These are phyloP conservation scores for Termitomyces sp. DNA, from an alignment of 768 basidiomycete genomes.

Conservation along the genomic window DNA sequence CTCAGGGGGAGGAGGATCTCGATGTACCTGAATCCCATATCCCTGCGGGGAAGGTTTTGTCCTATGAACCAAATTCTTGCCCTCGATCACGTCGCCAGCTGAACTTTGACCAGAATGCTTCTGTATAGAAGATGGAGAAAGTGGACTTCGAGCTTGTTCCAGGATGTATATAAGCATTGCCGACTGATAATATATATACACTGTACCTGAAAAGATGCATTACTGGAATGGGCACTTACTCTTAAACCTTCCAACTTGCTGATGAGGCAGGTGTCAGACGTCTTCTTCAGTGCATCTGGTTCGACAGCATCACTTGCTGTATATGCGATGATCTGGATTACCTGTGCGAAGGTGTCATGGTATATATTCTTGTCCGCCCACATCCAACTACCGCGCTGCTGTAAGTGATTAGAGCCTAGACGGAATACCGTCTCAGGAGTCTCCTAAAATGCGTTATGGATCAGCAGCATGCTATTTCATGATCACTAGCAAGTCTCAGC, in stretches of 20 bases:
- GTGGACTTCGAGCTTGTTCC: no score
- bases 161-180: not conserved
- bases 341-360: no score
- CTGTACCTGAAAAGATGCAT: not conserved
- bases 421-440: not conserved
- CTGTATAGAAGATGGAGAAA: not conserved
- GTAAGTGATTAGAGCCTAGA: no score
- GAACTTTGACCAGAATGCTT: not conserved
- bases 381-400: no score
- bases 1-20: not conserved
- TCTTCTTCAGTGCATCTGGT: no score
- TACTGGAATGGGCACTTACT: not conserved
- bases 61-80: not conserved
- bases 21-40: not conserved
- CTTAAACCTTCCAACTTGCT: not conserved
- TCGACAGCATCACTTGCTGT: not conserved
- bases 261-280: no score
- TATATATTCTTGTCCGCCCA: no score
- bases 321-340: no score
- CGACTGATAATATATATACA: not conserved
- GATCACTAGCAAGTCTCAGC: not conserved
- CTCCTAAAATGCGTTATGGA: not conserved
- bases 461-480: not conserved
- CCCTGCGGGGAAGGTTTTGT: not conserved
- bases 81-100: not conserved